These are phyloP conservation scores for Orbilia quercus DNA, from an alignment of 2,329 filamentous ascomycete species.

Conservation along the genomic window DNA sequence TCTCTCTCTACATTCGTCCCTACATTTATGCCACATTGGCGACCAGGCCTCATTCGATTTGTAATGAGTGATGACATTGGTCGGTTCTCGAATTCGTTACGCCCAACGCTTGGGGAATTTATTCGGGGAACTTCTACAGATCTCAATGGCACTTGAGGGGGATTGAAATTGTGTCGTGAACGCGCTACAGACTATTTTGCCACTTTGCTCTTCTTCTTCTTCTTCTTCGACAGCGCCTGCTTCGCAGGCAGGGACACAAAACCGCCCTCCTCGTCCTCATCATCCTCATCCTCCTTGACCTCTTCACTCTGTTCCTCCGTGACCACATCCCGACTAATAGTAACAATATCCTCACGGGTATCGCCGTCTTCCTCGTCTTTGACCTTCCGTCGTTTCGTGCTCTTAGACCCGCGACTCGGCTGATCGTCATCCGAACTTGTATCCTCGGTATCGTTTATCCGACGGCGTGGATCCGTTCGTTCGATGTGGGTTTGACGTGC, in stretches of 20 bases:
- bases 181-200: no score
- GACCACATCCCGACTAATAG: background rate
- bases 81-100: no score
- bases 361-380: slow-evolving; percentile 5
- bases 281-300: slow-evolving; percentile 14
- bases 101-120: no score
- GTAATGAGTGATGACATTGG: no score
- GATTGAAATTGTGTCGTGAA: no score
- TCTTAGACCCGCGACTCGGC: slow-evolving; percentile 22
- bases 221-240: slow-evolving; percentile 56
- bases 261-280: slow-evolving; percentile 14
- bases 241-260: slow-evolving; percentile 14
- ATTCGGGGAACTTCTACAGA: no score
- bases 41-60: no score
- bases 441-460: background rate
- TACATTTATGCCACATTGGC: no score
- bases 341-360: slow-evolving; percentile 12
- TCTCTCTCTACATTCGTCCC: no score
- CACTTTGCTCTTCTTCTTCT: slow-evolving; percentile 16
- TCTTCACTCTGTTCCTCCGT: slow-evolving; percentile 3
- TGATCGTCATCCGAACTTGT: slow-evolving; percentile 17
- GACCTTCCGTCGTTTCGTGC: slow-evolving; percentile 23
- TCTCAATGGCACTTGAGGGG: no score
- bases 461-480: slow-evolving; percentile 18
- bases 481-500: slow-evolving; percentile 47